Evolutionary conservation across 1,284 basidiomycete species (phyloP).

Genomic region (Ganoderma sinense): DNA sequence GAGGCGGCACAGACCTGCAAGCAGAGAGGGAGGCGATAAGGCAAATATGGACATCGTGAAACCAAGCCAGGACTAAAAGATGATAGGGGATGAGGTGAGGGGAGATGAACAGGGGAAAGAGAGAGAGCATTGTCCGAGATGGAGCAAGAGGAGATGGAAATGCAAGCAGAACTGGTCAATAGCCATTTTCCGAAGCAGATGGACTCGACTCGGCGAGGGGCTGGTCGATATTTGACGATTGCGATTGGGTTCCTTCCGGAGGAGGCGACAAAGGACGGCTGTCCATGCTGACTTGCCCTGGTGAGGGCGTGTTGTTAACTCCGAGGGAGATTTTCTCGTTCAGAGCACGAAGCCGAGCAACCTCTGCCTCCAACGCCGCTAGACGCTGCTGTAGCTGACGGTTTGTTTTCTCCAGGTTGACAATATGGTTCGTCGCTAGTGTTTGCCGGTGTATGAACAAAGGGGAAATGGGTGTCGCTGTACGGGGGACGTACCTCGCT

Average conservation of each 20-base stretch:
- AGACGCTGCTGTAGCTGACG: slow-evolving; percentile 73
- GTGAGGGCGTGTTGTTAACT: slow-evolving; percentile 59
- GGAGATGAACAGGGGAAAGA: slow-evolving; percentile 25
- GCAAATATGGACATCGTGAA: slow-evolving; percentile 25
- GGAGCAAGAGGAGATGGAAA: slow-evolving; percentile 25
- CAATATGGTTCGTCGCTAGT: slow-evolving; percentile 78
- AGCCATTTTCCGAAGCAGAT: slow-evolving; percentile 66
- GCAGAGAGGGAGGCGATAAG: slow-evolving; percentile 24
- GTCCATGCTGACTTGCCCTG: slow-evolving; percentile 53
- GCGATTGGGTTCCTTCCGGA: slow-evolving; percentile 54
- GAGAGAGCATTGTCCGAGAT: slow-evolving; percentile 33
- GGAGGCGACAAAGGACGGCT: slow-evolving; percentile 69
- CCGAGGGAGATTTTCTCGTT: slow-evolving; percentile 83
- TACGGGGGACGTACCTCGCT: slow-evolving; percentile 68
- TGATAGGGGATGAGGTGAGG: slow-evolving; percentile 25
- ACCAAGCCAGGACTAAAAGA: slow-evolving; percentile 24
- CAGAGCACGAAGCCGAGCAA: slow-evolving; percentile 68
- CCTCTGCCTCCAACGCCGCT: slow-evolving; percentile 67
- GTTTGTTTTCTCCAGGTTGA: slow-evolving; percentile 72
- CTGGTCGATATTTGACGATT: slow-evolving; percentile 52
- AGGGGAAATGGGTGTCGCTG: slow-evolving; percentile 2
- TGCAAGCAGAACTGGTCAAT: slow-evolving; percentile 47
- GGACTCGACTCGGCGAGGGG: slow-evolving; percentile 69
- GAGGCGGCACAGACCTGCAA: slow-evolving; percentile 29
- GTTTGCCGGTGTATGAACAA: slow-evolving; percentile 12